These are phyloP conservation scores for Quercus phellos DNA, from an alignment of 331 rosid species.

Conservation along the genomic window DNA sequence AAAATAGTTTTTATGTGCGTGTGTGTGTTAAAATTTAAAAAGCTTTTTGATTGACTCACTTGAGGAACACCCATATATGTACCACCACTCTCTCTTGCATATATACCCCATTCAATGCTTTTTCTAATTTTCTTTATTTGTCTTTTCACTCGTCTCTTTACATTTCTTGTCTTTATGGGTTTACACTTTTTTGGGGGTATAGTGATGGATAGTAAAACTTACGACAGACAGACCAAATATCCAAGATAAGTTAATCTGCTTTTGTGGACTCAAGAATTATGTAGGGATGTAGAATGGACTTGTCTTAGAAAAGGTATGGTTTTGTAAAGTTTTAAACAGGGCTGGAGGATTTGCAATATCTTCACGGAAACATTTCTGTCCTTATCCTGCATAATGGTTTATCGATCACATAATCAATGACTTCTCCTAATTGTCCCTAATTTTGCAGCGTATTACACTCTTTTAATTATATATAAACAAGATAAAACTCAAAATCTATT, in stretches of 20 bases:
- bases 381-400: constrained; percentile 26
- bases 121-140: constrained; percentile 20
- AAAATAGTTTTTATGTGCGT: neutral
- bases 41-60: constrained; percentile 41
- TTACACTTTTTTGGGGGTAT: constrained; percentile 26
- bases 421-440: constrained; percentile 20
- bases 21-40: neutral
- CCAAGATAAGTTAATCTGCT: constrained; percentile 31
- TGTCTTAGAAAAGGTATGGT: constrained; percentile 45
- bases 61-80: constrained; percentile 32
- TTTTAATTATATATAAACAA: too few relatives aligned
- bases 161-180: constrained; percentile 27
- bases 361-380: constrained; percentile 34
- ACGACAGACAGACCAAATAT: constrained; percentile 22
- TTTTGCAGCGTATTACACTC: neutral
- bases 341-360: constrained; percentile 41
- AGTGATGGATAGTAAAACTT: constrained; percentile 28
- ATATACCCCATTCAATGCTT: constrained; percentile 19
- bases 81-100: constrained; percentile 22
- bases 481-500: too few relatives aligned
- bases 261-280: constrained; percentile 34
- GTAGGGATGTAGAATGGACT: constrained; percentile 37
- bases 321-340: constrained; percentile 25
- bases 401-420: constrained; percentile 10
- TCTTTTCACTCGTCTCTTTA: constrained; percentile 32